Evolutionary conservation across 805 yeast species (phyloP), one percentile per base, ranked within the genome.

Genomic region (Kregervanrija fluxuum): DNA sequence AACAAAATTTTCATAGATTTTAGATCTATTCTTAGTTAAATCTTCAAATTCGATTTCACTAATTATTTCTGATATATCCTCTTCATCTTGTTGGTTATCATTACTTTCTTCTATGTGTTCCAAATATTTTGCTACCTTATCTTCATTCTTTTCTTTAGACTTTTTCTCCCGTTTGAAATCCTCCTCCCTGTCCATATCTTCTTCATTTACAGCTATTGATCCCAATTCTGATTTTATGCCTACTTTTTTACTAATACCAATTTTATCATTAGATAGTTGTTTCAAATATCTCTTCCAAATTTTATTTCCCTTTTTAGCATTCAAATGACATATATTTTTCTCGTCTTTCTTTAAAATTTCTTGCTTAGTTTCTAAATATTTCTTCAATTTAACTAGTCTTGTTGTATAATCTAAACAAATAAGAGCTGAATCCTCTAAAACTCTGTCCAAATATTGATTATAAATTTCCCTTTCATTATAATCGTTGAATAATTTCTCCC

Each of bases 321-420:
- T 46, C 11, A 46, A 42, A 3, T 38, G 15, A 39, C 43, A 31
- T 12, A 46, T 22, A 37, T 38, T 64, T 61, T 35, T 58, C 50
- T 16, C 31, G 57, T 43, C 17, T 43, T 46, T 37, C 49, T 59
- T 44, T 64, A 71, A 37, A 54, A 60, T 14, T 51, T 41, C 46
- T 1, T 34, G 38, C 32, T 46, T 46, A 43, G 42, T 42, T 11
- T 36, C 36, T 15, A 68, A 54, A 42, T 63, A 64, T 12, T 50
- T 50, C 47, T 68, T 68, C 30, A 65, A 48, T 37, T 57, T 65
- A 6, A 57, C 54, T 41, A 69, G 49, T 33, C 66, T 54, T 1
- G 47, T 47, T 13, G 62, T 51, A 38, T 65, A 46, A 5, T 55
- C 60, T 2, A 56, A 46, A 42, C 56, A 51, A 43, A 56, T 38